phyloP scores from a whole-genome alignment of 1,284 basidiomycete species.

The Trichosporon sp. region DNA sequence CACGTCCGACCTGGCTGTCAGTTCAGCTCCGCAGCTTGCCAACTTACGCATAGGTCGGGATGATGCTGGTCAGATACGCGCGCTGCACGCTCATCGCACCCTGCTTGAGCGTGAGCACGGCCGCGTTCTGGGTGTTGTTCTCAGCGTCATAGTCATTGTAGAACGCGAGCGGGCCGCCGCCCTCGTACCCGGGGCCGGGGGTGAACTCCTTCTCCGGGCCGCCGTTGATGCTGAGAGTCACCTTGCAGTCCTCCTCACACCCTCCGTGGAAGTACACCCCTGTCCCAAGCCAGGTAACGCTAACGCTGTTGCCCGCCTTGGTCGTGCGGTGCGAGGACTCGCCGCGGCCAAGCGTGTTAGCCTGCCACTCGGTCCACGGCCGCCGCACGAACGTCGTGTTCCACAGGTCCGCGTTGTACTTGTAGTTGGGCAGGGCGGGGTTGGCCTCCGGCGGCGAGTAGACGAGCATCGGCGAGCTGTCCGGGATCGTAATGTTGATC shows the following conservation, averaged over 20 bases:
- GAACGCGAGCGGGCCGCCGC: not conserved
- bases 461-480: not conserved
- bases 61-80: not conserved
- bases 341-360: not conserved
- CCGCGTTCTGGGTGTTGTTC: not conserved
- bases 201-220: conserved; percentile 1
- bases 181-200: not conserved
- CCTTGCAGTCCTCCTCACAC: conserved; percentile 2
- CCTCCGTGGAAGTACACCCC: conserved; percentile 9
- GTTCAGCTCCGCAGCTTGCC: not conserved
- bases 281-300: not conserved
- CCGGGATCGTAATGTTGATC: not conserved
- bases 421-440: not conserved
- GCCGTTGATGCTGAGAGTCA: not conserved
- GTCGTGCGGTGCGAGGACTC: not conserved
- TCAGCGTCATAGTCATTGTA: not conserved
- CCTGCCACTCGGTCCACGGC: not conserved
- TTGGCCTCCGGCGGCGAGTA: not conserved
- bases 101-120: not conserved
- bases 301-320: not conserved
- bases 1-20: not conserved
- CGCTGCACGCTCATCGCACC: not conserved
- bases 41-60: conserved; percentile 12
- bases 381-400: not conserved
- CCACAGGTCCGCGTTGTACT: not conserved